Evolutionary conservation across 1,139 yeast genomes (phyloP).

Genomic region (Yamadazyma spencermartinsiae): DNA sequence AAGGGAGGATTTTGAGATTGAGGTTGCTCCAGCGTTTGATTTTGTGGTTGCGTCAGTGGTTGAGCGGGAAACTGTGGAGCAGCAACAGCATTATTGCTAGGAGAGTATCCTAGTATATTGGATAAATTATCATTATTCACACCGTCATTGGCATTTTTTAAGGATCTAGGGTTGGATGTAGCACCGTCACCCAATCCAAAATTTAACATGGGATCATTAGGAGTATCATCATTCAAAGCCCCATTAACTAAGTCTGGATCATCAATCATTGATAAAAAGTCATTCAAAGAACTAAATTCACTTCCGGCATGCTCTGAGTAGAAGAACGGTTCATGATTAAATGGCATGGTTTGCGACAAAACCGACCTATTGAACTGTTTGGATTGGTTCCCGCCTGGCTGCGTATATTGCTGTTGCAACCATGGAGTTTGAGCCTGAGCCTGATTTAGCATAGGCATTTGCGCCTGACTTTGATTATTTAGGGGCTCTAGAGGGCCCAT

Average conservation of each 20-base stretch:
- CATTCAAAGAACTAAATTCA: conserved; percentile 87
- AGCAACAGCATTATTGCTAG: conserved; percentile 24
- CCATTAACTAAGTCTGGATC: conserved; percentile 69
- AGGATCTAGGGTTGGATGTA: conserved; percentile 5
- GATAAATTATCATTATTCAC: conserved; percentile 19
- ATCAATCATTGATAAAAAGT: conserved; percentile 86
- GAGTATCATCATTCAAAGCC: conserved; percentile 39
- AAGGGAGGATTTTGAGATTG: conserved; percentile 6
- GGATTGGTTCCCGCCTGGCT: conserved; percentile 5
- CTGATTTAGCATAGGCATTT: conserved; percentile 1
- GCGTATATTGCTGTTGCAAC: neutral
- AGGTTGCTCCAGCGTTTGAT: conserved; percentile 7
- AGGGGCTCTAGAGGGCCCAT: neutral
- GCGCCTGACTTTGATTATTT: neutral
- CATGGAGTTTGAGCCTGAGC: conserved; percentile 8
- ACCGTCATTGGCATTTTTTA: conserved; percentile 9
- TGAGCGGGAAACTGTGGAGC: conserved; percentile 11
- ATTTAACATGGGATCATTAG: conserved; percentile 26
- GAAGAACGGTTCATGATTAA: conserved; percentile 73
- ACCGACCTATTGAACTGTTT: conserved; percentile 28
- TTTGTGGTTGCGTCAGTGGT: conserved; percentile 6
- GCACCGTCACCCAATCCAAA: conserved; percentile 19
- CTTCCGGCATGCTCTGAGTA: conserved; percentile 92
- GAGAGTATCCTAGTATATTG: conserved; percentile 32
- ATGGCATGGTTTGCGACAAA: conserved; percentile 45